Evolutionary conservation across 805 yeast genomes (phyloP), one percentile per base, ranked within the genome.

Genomic region (Monosporozyma servazzii): DNA sequence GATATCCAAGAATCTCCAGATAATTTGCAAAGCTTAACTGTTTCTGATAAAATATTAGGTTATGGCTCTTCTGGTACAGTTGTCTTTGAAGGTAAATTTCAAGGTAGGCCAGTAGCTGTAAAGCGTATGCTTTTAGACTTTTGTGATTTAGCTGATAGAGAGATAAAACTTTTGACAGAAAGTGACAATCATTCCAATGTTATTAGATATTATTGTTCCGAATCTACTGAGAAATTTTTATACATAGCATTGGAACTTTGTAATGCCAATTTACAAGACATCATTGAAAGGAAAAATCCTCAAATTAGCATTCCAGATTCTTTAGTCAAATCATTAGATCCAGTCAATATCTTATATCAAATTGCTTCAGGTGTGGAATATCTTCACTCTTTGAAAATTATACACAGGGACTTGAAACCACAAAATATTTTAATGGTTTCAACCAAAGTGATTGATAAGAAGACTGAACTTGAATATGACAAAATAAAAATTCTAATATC

Each of bases 121-220:
- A 93, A 93, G 66, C 72, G 98, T 60, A 87, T 93, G 95, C 72
- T 93, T 49, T 75, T 90, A 37, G 96, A 90, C 64, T 93, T 90
- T 62, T 91, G 86, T 67, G 97, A 93, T 61, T 80, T 91, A 52
- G 98, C 98, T 1, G 83, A 88, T 8, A 96, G 88, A 58, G 99
- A 91, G 62, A 95, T 93, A 11, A 77, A 83, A 25, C 68, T 91
- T 13, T 70, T 91, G 33, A 95, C 91, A 53, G 97, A 91, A 64
- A 87, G 96, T 70, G 99, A 93, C 60, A 96, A 89, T 65, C 98
- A 91, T 68, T 93, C 96, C 2, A 93, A 93, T 63, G 98, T 93
- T 21, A 81, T 93, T 5, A 72, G 98, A 51, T 93, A 93, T 65
- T 93, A 81, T 64, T 91, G 96, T 68, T 88, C 95, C n/a, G 95